Percentiles rank a stretch among this genome's conserved stretches.
phyloP scores from a whole-genome alignment of 768 basidiomycete species.

The Suillus spraguei region DNA sequence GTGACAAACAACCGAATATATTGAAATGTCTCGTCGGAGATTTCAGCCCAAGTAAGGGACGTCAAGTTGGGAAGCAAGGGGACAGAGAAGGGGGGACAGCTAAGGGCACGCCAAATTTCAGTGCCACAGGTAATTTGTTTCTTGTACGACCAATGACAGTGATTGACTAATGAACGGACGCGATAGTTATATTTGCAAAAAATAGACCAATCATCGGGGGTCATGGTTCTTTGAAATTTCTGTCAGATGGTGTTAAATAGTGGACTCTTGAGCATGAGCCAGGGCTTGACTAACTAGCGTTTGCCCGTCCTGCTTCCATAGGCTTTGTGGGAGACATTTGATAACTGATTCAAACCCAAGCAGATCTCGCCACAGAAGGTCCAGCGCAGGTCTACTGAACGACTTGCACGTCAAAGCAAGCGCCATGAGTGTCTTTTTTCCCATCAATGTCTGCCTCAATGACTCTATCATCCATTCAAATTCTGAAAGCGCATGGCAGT shows the following conservation, averaged over 20 bases:
- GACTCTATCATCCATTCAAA: not conserved
- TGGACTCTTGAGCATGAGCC: not conserved
- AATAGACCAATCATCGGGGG: not conserved
- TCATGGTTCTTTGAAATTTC: conserved; percentile 1
- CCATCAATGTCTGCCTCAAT: too few species aligned
- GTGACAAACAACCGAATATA: not conserved
- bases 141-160: too few species aligned
- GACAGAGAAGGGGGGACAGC: not conserved
- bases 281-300: not conserved
- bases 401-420: conserved; percentile 4
- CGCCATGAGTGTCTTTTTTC: not conserved
- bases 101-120: not conserved
- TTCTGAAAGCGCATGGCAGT: too few species aligned
- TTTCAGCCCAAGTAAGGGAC: not conserved
- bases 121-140: not conserved
- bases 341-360: not conserved
- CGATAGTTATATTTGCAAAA: not conserved
- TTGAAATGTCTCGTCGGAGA: not conserved
- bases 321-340: not conserved
- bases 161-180: conserved; percentile 14
- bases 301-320: not conserved
- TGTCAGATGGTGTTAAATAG: not conserved
- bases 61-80: not conserved
- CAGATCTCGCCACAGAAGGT: not conserved
- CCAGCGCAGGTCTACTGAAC: not conserved